These are phyloP conservation scores for Stentor roeselii DNA, from an alignment of 73 alveolate species.

Conservation along the genomic window DNA sequence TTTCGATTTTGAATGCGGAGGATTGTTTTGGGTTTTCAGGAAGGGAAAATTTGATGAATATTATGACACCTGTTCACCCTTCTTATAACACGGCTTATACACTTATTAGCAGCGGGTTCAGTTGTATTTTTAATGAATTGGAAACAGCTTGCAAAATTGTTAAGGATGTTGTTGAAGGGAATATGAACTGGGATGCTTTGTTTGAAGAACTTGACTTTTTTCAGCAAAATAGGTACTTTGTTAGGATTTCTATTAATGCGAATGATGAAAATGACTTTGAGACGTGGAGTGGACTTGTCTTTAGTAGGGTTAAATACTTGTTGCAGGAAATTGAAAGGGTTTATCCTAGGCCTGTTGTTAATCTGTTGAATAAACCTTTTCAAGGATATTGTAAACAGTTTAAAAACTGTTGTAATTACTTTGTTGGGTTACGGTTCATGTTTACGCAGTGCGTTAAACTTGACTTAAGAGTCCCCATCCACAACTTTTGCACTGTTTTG, in stretches of 20 bases:
- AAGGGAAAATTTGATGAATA: slow-evolving; percentile 67
- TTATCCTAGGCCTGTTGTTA: background rate
- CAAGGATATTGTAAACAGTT: background rate
- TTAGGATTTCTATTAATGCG: slow-evolving; percentile 70
- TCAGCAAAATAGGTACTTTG: slow-evolving; percentile 60
- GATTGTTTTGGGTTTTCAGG: background rate
- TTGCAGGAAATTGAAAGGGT: background rate
- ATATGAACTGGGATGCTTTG: slow-evolving; percentile 62
- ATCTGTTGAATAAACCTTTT: background rate
- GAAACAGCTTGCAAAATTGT: slow-evolving; percentile 59
- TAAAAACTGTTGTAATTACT: background rate
- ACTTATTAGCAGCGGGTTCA: slow-evolving; percentile 63
- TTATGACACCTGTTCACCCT: slow-evolving; percentile 95
- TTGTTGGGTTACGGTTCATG: background rate
- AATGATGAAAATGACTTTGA: slow-evolving; percentile 30
- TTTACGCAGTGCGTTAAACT: background rate
- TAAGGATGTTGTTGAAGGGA: slow-evolving; percentile 46
- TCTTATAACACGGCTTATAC: slow-evolving; percentile 79
- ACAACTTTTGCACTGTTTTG: slow-evolving; percentile 8
- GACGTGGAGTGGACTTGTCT: slow-evolving; percentile 53
- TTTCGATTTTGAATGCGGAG: slow-evolving; percentile 56
- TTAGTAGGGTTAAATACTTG: background rate
- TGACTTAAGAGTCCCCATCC: slow-evolving; percentile 5
- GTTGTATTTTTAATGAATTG: slow-evolving; percentile 73
- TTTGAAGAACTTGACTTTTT: slow-evolving; percentile 77